Evolutionary conservation across 352 stramenopile species (phyloP), one percentile per base, ranked within the genome.

Genomic region (Pythium sp.): DNA sequence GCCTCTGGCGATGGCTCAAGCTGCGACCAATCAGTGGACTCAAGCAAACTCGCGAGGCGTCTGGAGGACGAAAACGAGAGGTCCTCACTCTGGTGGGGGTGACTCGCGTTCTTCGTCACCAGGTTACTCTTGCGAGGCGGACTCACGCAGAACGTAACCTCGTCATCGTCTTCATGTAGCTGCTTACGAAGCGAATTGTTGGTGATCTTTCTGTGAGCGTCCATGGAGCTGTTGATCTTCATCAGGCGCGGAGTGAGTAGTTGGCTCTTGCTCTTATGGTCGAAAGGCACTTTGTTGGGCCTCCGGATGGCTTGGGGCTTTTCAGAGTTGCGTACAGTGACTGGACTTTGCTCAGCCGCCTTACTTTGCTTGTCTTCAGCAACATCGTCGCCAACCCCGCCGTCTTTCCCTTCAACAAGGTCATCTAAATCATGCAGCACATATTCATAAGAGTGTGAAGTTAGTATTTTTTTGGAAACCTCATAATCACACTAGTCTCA

Each of bases 11-110:
- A 5, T 22, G 24, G 62, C 2, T 30, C 7, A 20, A 70, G 56
- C 26, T 47, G 36, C 12, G 43, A 76, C 86, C 84, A 94, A 59
- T 92, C 82, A 4, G 86, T 92, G 3, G 84, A 92, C 60, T 90
- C 84, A 20, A 92, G 74, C 20, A 93, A 65, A 34, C 67, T 78
- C 28, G 81, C 79, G n/a, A 93, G 65, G 12, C 86, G 74, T 12
- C 64, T 70, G 18, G 74, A 79, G 28, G 79, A 82, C 28, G 80
- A 82, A 1, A 75, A 73, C 3, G 75, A 80, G 20, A 67, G 28
- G 4, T 61, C n/a, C 3, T 14, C 20, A 43, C 26, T 68, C 1
- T 9, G 36, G 7, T 26, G 7, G 24, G 20, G 14, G 7, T 24
- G 54, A 26, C 34, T 70, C 18, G 22, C 41, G n/a, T 8, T n/a